phyloP scores from a whole-genome alignment of 257 asterid species.

The Rehmannia glutinosa region DNA sequence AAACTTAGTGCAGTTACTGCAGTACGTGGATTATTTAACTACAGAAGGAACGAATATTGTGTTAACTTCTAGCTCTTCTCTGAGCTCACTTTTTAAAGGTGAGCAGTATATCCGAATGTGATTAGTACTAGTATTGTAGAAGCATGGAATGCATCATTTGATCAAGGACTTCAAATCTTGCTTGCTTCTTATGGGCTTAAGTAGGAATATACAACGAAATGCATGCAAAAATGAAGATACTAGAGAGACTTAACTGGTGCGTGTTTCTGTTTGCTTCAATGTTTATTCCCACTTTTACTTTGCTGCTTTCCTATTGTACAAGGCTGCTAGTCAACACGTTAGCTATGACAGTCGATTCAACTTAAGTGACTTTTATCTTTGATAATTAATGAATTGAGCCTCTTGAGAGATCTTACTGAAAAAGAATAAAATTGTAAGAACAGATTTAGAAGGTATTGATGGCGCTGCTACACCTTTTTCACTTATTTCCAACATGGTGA shows the following conservation, averaged over 20 bases:
- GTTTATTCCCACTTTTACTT: not conserved
- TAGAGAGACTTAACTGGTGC: not conserved
- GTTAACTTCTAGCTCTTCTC: too few species aligned
- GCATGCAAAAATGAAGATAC: not conserved
- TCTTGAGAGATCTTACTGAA: too few species aligned
- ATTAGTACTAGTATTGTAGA: not conserved
- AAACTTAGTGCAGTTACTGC: not conserved
- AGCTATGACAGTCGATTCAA: too few species aligned
- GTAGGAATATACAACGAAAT: not conserved
- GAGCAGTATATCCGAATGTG: not conserved
- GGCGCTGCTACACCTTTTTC: too few species aligned
- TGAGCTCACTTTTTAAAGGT: too few species aligned
- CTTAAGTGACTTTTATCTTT: too few species aligned
- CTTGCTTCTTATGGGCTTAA: not conserved
- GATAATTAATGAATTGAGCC: too few species aligned
- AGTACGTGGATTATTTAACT: not conserved
- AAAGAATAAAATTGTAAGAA: too few species aligned
- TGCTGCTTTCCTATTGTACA: not conserved
- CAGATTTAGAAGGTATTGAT: too few species aligned
- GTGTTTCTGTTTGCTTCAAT: not conserved
- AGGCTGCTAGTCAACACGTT: not conserved
- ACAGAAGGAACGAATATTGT: not conserved
- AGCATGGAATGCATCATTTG: not conserved
- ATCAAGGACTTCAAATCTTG: not conserved
- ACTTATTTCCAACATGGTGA: too few species aligned